phyloP scores from a whole-genome alignment of 2,329 filamentous ascomycete species.

The Aspergillus fumigatiaffinis region DNA sequence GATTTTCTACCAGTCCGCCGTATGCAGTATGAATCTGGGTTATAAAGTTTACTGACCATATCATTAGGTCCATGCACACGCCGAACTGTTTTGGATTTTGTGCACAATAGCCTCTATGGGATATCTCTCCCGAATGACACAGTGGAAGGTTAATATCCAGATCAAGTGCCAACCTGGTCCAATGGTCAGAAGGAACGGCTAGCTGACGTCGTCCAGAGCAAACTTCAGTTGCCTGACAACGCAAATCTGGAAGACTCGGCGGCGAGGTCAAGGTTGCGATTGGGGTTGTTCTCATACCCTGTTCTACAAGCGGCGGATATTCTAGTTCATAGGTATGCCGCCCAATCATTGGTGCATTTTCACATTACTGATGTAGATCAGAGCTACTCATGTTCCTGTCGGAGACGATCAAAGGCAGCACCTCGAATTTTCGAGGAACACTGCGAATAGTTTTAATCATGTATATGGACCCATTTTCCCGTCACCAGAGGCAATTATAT shows the following conservation, averaged over 20 bases:
- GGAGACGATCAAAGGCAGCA: slow-evolving; percentile 95
- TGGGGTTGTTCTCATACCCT: slow-evolving; percentile 92
- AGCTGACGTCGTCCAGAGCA: slow-evolving; percentile 54
- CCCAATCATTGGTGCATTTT: background rate
- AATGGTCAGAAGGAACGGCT: background rate
- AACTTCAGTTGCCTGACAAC: slow-evolving; percentile 62
- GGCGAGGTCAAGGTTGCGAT: slow-evolving; percentile 64
- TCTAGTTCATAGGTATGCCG: slow-evolving; percentile 67
- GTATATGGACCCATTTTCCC: slow-evolving; percentile 62
- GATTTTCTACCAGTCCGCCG: slow-evolving; percentile 78
- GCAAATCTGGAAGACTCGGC: slow-evolving; percentile 54
- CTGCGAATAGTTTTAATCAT: slow-evolving; percentile 83
- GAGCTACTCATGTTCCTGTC: slow-evolving; percentile 90
- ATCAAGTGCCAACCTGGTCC: background rate
- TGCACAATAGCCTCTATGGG: slow-evolving; percentile 89
- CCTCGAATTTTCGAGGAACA: slow-evolving; percentile 84
- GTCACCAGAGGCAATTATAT: slow-evolving; percentile 66
- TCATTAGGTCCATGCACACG: slow-evolving; percentile 66
- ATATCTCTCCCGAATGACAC: slow-evolving; percentile 96
- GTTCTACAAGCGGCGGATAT: slow-evolving; percentile 95
- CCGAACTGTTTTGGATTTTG: slow-evolving; percentile 95
- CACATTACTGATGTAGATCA: slow-evolving; percentile 30
- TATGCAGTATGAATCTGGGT: slow-evolving; percentile 38
- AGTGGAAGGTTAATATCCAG: slow-evolving; percentile 74
- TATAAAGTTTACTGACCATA: slow-evolving; percentile 4